phyloP scores from a whole-genome alignment of 2,329 filamentous ascomycete genomes.

The Phaeosphaeria sp. region DNA sequence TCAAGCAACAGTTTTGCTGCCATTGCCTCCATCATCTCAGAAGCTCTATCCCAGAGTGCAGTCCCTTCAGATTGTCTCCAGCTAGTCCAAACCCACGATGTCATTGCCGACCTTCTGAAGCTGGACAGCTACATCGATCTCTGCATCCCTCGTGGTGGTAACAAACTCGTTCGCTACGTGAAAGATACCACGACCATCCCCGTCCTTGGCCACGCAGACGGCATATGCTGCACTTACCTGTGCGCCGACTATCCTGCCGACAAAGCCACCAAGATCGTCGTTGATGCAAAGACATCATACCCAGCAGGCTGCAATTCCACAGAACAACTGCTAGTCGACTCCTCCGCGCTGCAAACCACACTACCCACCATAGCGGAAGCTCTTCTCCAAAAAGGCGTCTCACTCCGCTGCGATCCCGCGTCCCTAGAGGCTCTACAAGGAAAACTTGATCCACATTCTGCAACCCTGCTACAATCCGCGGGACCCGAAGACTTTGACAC shows the following conservation, averaged over 20 bases:
- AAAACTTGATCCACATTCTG: slow-evolving; percentile 52
- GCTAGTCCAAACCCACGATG: slow-evolving; percentile 91
- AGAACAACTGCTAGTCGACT: slow-evolving; percentile 89
- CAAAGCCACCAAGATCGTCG: slow-evolving; percentile 76
- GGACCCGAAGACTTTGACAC: slow-evolving; percentile 78
- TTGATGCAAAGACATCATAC: slow-evolving; percentile 94
- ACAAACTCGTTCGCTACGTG: slow-evolving; percentile 88
- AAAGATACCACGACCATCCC: slow-evolving; percentile 92
- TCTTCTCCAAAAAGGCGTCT: slow-evolving; percentile 78
- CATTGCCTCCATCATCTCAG: slow-evolving; percentile 84
- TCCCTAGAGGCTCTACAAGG: slow-evolving; percentile 69
- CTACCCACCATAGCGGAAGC: slow-evolving; percentile 77
- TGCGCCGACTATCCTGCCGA: slow-evolving; percentile 75
- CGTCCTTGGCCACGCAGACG: slow-evolving; percentile 94
- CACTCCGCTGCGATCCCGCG: slow-evolving; percentile 76
- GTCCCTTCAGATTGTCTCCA: slow-evolving; percentile 90
- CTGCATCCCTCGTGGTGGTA: slow-evolving; percentile 89
- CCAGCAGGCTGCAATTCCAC: slow-evolving; percentile 93
- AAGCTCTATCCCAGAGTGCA: slow-evolving; percentile 72
- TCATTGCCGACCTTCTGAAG: slow-evolving; percentile 83
- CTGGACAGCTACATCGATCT: slow-evolving; percentile 91
- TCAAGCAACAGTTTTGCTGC: slow-evolving; percentile 93
- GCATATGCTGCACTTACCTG: slow-evolving; percentile 86
- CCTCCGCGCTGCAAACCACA: slow-evolving; percentile 68
- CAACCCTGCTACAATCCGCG: slow-evolving; percentile 66